These are phyloP conservation scores for Coniochaeta sp. DNA, from an alignment of 2,329 filamentous ascomycete genomes.

Conservation along the genomic window DNA sequence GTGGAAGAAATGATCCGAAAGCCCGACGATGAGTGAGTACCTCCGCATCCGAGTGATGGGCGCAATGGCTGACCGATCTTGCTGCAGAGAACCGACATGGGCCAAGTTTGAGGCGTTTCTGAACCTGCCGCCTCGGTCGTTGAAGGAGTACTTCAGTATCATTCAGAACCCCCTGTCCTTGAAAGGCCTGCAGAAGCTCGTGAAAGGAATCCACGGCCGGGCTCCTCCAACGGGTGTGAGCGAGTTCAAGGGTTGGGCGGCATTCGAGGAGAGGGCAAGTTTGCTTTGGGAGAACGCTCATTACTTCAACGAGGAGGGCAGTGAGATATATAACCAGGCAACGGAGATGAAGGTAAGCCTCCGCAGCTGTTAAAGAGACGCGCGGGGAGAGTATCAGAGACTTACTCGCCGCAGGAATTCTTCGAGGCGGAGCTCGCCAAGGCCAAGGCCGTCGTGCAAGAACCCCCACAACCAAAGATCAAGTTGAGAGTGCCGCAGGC, in stretches of 20 bases:
- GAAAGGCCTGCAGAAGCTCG: constrained; percentile 67
- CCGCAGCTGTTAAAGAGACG: not conserved
- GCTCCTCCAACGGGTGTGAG: constrained; percentile 53
- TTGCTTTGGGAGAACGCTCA: constrained; percentile 83
- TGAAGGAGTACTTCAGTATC: constrained; percentile 81
- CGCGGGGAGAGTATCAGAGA: not conserved
- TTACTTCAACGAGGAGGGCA: constrained; percentile 87
- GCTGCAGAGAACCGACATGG: constrained; percentile 12
- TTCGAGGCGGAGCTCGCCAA: constrained; percentile 63
- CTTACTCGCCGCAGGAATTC: constrained; percentile 41
- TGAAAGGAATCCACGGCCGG: constrained; percentile 65
- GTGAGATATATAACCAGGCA: constrained; percentile 71
- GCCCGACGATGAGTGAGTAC: constrained; percentile 53
- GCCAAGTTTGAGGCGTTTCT: constrained; percentile 61
- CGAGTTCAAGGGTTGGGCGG: constrained; percentile 75
- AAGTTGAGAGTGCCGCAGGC: constrained; percentile 63
- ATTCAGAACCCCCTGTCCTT: constrained; percentile 77
- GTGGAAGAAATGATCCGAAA: constrained; percentile 66
- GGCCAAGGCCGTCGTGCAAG: constrained; percentile 64
- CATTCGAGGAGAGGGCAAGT: constrained; percentile 72
- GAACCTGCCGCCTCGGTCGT: constrained; percentile 63
- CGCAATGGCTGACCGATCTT: constrained; percentile 9
- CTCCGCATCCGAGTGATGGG: constrained; percentile 1
- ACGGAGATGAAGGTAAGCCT: constrained; percentile 65
- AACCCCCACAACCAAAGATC: constrained; percentile 68